Percentiles rank a stretch among this genome's conserved stretches.
These are phyloP conservation scores for Talaromyces sp. DNA, from an alignment of 2,329 filamentous ascomycete genomes.

Conservation along the genomic window DNA sequence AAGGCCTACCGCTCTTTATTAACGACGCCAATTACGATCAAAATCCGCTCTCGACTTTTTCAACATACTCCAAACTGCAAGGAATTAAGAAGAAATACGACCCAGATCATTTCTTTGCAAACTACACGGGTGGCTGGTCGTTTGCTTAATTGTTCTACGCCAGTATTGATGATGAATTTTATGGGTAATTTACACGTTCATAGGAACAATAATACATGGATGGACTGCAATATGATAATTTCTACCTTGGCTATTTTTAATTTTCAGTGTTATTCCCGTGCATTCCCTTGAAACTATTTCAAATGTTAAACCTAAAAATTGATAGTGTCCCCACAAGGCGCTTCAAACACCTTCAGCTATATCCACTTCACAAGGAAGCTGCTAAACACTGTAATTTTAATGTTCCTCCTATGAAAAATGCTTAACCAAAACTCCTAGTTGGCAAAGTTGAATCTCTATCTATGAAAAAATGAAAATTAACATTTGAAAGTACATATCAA, in stretches of 20 bases:
- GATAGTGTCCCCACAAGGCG: too few relatives aligned
- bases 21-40: slow-evolving; percentile 32
- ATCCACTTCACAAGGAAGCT: too few relatives aligned
- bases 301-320: too few relatives aligned
- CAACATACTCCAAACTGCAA: slow-evolving; percentile 28
- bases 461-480: too few relatives aligned
- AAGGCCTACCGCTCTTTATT: slow-evolving; percentile 24
- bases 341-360: too few relatives aligned
- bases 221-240: background rate
- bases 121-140: slow-evolving; percentile 25
- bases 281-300: background rate
- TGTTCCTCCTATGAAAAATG: too few relatives aligned
- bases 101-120: slow-evolving; percentile 26
- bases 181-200: background rate
- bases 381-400: too few relatives aligned
- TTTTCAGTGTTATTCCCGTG: background rate
- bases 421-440: too few relatives aligned
- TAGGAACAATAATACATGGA: background rate
- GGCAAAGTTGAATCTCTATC: too few relatives aligned
- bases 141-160: slow-evolving; percentile 15
- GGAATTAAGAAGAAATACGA: slow-evolving; percentile 38
- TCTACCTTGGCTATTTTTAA: too few relatives aligned
- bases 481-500: too few relatives aligned
- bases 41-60: slow-evolving; percentile 22
- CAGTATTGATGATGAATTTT: background rate